Evolutionary conservation across 176 grass and related monocot genomes (phyloP), one percentile per base, ranked within the genome.

Genomic region (Olyra latifolia): DNA sequence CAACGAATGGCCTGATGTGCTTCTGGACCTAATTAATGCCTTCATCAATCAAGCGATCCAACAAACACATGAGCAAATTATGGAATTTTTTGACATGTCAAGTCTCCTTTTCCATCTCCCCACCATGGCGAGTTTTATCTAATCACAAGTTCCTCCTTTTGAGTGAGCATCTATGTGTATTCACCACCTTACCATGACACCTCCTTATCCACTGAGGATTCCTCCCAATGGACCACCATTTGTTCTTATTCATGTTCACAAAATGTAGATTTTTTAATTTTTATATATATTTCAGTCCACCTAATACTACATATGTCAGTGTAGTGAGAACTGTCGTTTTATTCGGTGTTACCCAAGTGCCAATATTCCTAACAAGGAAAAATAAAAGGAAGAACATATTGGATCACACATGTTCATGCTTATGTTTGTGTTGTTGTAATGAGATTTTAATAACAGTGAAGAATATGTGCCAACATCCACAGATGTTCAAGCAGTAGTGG

Each of bases 121-220:
- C 56, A 54, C 78, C 62, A 63, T 17, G 38, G 45, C 64, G 47
- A 77, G 58, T 86, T 79, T 69, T 79, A 44, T 79, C 44, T 79
- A 54, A 69, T 86, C 69, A 24, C 50, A 28, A 67, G 42, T 82
- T 60, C 63, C 50, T 53, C 60, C 57, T 93, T 87, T 80, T 41
- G 39, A 88, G 82, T 88, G 88, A 87, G 85, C 88, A 93, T 93
- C 72, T 84, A 59, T 66, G 6, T 82, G 58, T 48, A 73, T 75
- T 82, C 85, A 76, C 55, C 79, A 78, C 24, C 64, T 84, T 58
- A 20, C 62, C 30, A 47, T 23, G 30, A 43, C 76, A 82, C 77
- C 84, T 77, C 69, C 85, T 85, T 88, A 93, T 90, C 88, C 85
- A 90, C 65, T 84, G 75, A 39, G 71, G 88, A 76, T 88, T 80